Conservation (phyloP, 2,329 filamentous ascomycete genomes). For the Aureobasidium namibiae region DNA sequence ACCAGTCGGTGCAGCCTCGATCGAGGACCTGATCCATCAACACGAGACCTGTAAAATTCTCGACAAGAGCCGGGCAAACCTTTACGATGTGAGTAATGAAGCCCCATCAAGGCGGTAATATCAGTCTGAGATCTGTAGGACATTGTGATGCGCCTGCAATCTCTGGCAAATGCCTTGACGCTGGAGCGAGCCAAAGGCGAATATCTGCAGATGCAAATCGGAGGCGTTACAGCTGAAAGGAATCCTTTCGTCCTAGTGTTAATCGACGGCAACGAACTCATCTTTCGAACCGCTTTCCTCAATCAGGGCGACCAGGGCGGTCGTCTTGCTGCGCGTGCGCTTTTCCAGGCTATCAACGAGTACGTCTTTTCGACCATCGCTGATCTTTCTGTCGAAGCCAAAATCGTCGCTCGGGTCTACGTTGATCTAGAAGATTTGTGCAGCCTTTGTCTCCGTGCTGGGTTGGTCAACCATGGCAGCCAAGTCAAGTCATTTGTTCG, state of each 20-base stretch:
- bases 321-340: slow-evolving; percentile 43
- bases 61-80: slow-evolving; percentile 25
- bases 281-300: slow-evolving; percentile 26
- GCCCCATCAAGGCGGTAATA: no score
- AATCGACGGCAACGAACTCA: slow-evolving; percentile 54
- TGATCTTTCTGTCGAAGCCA: slow-evolving; percentile 34
- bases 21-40: not conserved
- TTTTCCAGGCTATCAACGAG: slow-evolving; percentile 43
- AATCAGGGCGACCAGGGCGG: slow-evolving; percentile 43
- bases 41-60: slow-evolving; percentile 14
- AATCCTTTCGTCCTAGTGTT: slow-evolving; percentile 53
- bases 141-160: not conserved
- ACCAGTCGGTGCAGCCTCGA: not conserved
- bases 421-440: slow-evolving; percentile 37
- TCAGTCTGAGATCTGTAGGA: not conserved
- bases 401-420: slow-evolving; percentile 40
- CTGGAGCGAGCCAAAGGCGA: not conserved
- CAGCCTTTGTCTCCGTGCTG: slow-evolving; percentile 37
- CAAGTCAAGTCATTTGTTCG: slow-evolving; percentile 48
- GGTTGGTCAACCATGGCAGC: slow-evolving; percentile 42
- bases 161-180: not conserved
- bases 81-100: slow-evolving; percentile 25
- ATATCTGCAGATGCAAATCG: not conserved
- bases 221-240: no score
- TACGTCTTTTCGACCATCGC: slow-evolving; percentile 27